Evolutionary conservation across 805 yeast species (phyloP), one percentile per base, ranked within the genome.

Genomic region (Isabelozyma pseudorhagii): DNA sequence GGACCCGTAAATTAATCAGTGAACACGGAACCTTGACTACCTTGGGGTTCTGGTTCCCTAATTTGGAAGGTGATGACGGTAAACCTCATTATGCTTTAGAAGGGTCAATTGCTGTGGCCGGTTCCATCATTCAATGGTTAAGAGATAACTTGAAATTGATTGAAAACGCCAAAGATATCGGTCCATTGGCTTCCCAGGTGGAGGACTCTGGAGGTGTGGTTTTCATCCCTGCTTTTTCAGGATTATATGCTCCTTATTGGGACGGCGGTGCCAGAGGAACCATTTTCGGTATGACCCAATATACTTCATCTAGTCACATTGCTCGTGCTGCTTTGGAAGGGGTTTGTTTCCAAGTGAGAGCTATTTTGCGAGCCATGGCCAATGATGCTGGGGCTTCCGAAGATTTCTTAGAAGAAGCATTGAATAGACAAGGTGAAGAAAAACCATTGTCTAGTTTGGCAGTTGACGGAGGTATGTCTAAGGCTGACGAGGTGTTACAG

Each of bases 221-320:
- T 38, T 92, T 92, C 62, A 96, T 92, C 43, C 96, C 98, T 29
- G 97, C 97, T 2, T 90, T 92, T 66, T 85, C 92, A 31, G 98
- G 98, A 7, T 75, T 92, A 49, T 92, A 89, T 69, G 96, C 97
- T 3, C 98, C 98, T 17, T 90, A 92, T 72, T 92, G 98, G 98
- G 90, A 89, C 63, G 81, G 92, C 11, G 89, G 88, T 47, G 90
- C 97, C 6, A 82, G 96, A 54, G 98, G 97, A 45, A 86, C 97
- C 34, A 87, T 93, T 42, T 84, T 91, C 66, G 98, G 98, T 38
- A 80, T 92, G 75, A 89, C 97, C 5, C 96, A 90, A 66, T 90
- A 83, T 70, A 87, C 97, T n/a, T 80, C 86, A n/a, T 84, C 94
- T 14, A 82, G 91, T 13, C 97, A 93, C 70, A 85, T 92, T 62